Conservation (phyloP, 331 rosid genomes). For the Saraca asoca region DNA sequence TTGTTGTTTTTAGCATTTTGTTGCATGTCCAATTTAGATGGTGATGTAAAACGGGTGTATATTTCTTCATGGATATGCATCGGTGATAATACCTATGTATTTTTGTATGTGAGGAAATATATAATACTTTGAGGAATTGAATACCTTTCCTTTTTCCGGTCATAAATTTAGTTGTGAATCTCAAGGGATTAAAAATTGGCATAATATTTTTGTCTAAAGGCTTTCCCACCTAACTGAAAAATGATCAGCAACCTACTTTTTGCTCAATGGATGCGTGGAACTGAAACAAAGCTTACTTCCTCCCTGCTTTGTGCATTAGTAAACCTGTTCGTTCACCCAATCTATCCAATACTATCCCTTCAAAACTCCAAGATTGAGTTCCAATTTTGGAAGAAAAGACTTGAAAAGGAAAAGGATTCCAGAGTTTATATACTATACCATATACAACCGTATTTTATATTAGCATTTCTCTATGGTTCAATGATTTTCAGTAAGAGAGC, state of each 20-base stretch:
- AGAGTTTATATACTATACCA: too few relatives aligned
- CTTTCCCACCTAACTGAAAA: constrained; percentile 44
- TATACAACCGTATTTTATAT: too few relatives aligned
- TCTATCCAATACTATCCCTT: constrained; percentile 40
- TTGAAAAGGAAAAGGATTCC: background rate
- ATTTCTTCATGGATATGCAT: too few relatives aligned
- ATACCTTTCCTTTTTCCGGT: too few relatives aligned
- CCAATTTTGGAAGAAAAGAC: constrained; percentile 21
- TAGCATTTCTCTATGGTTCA: too few relatives aligned
- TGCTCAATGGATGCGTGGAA: constrained; percentile 41
- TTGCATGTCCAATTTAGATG: too few relatives aligned
- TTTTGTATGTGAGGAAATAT: too few relatives aligned
- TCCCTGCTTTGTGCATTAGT: constrained; percentile 31
- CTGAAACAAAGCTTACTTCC: constrained; percentile 39
- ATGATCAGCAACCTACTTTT: constrained; percentile 43
- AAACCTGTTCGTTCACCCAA: constrained; percentile 47
- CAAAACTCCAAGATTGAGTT: constrained; percentile 3
- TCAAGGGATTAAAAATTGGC: constrained; percentile 31
- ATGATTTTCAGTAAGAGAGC: too few relatives aligned
- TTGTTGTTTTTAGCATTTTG: background rate
- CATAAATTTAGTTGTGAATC: constrained; percentile 8
- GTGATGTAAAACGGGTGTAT: too few relatives aligned
- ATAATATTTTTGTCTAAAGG: constrained; percentile 28
- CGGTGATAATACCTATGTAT: too few relatives aligned
- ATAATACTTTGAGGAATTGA: constrained; percentile 28